Percentiles rank a stretch among this genome's conserved stretches.
phyloP scores from a whole-genome alignment of 1,139 yeast species.

The Kodamaea sp. region DNA sequence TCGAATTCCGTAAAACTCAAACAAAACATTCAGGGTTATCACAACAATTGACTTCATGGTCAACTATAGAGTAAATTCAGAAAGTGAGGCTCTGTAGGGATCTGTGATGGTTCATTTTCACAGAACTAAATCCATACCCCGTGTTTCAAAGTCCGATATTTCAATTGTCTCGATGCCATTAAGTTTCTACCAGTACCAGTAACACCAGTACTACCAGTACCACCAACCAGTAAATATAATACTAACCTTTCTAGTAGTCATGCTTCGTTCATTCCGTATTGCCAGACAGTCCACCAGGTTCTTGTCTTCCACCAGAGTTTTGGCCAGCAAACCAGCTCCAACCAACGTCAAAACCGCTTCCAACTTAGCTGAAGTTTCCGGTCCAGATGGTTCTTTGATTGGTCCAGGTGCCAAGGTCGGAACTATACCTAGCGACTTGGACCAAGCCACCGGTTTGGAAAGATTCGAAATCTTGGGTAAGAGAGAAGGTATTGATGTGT shows the following conservation, averaged over 20 bases:
- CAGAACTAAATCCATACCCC: too few species aligned
- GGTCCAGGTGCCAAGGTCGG: constrained; percentile 89
- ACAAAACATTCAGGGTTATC: too few species aligned
- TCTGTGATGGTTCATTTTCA: too few species aligned
- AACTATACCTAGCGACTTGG: constrained; percentile 87
- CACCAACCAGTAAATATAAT: too few species aligned
- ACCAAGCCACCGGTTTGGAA: constrained; percentile 98
- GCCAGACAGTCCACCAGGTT: constrained; percentile 43
- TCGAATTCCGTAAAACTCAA: too few species aligned
- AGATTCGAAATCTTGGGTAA: constrained; percentile 95
- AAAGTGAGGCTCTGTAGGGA: too few species aligned
- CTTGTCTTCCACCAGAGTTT: constrained; percentile 39
- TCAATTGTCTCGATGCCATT: too few species aligned
- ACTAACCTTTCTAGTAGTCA: constrained; percentile 36
- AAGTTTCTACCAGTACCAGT: too few species aligned
- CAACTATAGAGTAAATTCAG: too few species aligned
- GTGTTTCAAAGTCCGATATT: too few species aligned
- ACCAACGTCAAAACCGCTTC: constrained; percentile 56
- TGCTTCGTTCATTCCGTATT: constrained; percentile 43
- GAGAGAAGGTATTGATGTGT: constrained; percentile 93
- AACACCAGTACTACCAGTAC: too few species aligned
- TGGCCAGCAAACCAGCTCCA: constrained; percentile 23
- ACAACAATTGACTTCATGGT: too few species aligned
- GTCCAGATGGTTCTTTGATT: constrained; percentile 70
- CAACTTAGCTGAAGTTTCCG: constrained; percentile 74